phyloP scores from a whole-genome alignment of 75 land plant genomes.

The Sequoia sempervirens region DNA sequence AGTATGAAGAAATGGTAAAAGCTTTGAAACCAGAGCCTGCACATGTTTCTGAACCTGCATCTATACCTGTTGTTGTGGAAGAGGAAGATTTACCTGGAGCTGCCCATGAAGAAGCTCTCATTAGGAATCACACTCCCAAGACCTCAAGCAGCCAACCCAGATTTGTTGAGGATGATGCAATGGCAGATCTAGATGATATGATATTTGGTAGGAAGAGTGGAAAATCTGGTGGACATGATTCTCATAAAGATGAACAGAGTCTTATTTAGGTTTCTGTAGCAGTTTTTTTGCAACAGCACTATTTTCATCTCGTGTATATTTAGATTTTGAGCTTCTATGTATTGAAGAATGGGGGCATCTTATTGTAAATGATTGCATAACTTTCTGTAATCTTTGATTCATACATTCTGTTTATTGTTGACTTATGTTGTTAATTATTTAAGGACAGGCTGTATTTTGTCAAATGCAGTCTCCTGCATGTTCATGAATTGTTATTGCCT shows the following conservation, averaged over 20 bases:
- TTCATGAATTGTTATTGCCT: neutral
- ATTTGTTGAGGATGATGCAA: slow-evolving; percentile 9
- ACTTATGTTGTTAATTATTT: neutral
- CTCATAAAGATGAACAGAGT: slow-evolving; percentile 5
- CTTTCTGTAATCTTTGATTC: neutral
- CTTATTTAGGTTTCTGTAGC: slow-evolving; percentile 5
- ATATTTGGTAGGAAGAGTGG: slow-evolving; percentile 9
- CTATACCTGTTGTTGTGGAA: slow-evolving; percentile 9
- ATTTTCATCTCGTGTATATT: slow-evolving; percentile 1
- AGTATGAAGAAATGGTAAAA: slow-evolving; percentile 35
- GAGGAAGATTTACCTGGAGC: slow-evolving; percentile 4
- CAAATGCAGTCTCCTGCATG: neutral
- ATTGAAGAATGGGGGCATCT: neutral
- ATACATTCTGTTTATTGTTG: neutral
- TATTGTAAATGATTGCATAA: neutral
- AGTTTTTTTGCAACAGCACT: neutral
- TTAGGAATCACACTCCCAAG: neutral
- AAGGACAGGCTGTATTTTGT: neutral
- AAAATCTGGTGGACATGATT: neutral
- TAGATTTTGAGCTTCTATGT: neutral
- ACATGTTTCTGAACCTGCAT: slow-evolving; percentile 10
- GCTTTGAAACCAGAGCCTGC: slow-evolving; percentile 2
- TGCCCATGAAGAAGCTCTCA: slow-evolving; percentile 6
- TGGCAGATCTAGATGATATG: slow-evolving; percentile 8
- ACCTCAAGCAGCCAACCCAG: slow-evolving; percentile 1